phyloP scores from a whole-genome alignment of 768 basidiomycete genomes.

The Polyporus arcularius region DNA sequence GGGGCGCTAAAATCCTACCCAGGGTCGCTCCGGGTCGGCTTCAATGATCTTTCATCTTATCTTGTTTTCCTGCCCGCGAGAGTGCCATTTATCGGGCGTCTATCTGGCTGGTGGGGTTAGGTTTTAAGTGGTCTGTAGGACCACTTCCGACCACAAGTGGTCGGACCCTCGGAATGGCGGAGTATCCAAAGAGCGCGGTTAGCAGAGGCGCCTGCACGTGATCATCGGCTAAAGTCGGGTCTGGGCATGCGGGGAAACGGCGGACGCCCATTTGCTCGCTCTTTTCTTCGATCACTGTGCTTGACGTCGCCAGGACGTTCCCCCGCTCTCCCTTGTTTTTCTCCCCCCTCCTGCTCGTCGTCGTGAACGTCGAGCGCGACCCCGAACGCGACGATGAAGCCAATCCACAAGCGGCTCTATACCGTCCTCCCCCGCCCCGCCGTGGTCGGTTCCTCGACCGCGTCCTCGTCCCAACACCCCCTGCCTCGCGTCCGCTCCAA shows the following conservation, averaged over 20 bases:
- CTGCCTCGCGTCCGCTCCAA: conserved; percentile 46
- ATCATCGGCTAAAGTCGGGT: conserved; percentile 14
- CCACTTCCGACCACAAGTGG: no score
- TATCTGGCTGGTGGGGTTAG: no score
- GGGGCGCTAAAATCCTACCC: no score
- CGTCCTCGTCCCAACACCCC: conserved; percentile 32
- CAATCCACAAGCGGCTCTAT: conserved; percentile 48
- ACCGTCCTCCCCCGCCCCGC: conserved; percentile 42
- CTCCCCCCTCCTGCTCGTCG: not conserved
- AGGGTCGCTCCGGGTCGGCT: no score
- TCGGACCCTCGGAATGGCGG: no score
- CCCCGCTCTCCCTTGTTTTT: not conserved
- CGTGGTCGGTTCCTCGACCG: conserved; percentile 23
- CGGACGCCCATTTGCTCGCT: not conserved
- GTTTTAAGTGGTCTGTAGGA: no score
- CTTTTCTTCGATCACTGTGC: conserved; percentile 13
- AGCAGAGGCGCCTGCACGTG: not conserved
- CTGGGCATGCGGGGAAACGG: not conserved
- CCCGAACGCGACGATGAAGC: conserved; percentile 17
- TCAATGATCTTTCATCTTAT: no score
- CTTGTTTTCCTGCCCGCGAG: no score
- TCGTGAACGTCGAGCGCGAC: conserved; percentile 1
- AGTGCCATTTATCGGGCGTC: no score
- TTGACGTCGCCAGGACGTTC: not conserved
- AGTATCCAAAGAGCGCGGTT: no score